Percentiles rank a stretch among this genome's conserved stretches.
Evolutionary conservation across 129 eudicot species (phyloP).

Genomic region (Tanacetum coccineum): DNA sequence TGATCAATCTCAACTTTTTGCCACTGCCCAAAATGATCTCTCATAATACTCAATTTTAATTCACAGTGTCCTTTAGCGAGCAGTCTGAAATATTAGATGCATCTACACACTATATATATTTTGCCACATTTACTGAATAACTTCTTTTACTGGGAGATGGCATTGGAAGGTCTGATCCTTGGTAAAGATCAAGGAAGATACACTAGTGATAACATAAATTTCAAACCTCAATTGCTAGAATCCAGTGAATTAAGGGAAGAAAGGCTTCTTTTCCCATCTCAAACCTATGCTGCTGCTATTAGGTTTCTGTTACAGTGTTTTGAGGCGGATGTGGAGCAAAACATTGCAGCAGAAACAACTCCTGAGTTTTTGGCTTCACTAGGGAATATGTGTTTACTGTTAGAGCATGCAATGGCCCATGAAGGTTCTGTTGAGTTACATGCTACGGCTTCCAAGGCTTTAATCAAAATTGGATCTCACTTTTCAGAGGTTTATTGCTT

Average conservation of each 20-base stretch:
- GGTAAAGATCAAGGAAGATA: slow-evolving; percentile 62
- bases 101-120: slow-evolving; percentile 13
- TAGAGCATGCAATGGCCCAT: slow-evolving; percentile 91
- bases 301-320: slow-evolving; percentile 78
- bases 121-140: slow-evolving; percentile 15
- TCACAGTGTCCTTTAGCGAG: too few relatives aligned
- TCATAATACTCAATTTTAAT: not conserved
- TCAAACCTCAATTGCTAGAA: slow-evolving; percentile 58
- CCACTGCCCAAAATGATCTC: not conserved
- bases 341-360: slow-evolving; percentile 28
- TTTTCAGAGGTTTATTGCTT: slow-evolving; percentile 64
- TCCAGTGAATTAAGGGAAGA: slow-evolving; percentile 48
- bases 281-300: slow-evolving; percentile 74
- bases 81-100: not conserved
- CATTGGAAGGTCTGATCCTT: slow-evolving; percentile 82
- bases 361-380: slow-evolving; percentile 42
- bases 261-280: slow-evolving; percentile 69
- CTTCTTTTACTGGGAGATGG: slow-evolving; percentile 65
- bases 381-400: slow-evolving; percentile 63
- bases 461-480: slow-evolving; percentile 66
- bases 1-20: not conserved
- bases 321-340: slow-evolving; percentile 55
- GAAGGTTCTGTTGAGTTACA: slow-evolving; percentile 92
- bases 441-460: slow-evolving; percentile 76
- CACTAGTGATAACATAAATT: slow-evolving; percentile 29